Conservation (phyloP, 495 filamentous ascomycete species). For the Immersiella caudata region DNA sequence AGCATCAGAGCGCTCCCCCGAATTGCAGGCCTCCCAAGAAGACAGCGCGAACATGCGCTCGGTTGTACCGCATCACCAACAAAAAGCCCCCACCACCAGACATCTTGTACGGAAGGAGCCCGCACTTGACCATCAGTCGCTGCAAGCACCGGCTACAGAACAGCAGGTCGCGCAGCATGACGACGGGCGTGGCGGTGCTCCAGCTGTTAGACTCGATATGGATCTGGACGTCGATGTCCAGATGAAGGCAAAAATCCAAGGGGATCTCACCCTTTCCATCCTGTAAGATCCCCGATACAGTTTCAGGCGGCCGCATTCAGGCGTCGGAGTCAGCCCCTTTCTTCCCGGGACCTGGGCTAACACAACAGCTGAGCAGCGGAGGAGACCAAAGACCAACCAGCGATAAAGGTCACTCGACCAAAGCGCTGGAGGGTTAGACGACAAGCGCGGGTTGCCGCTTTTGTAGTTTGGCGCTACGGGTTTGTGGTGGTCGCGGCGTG, state of each 20-base stretch:
- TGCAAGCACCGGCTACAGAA: background rate
- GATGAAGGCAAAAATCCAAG: constrained; percentile 36
- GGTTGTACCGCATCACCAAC: background rate
- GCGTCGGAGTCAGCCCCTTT: background rate
- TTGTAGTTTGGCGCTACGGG: background rate
- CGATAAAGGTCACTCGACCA: background rate
- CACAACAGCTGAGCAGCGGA: constrained; percentile 2
- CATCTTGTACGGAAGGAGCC: background rate
- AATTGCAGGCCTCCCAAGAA: background rate
- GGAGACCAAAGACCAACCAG: background rate
- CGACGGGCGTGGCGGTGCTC: constrained; percentile 26
- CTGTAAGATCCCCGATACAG: constrained; percentile 20
- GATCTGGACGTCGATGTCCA: constrained; percentile 36
- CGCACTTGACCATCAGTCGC: background rate
- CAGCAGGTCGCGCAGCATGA: background rate
- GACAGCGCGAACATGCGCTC: too few relatives aligned
- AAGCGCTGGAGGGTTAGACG: background rate
- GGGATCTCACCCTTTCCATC: constrained; percentile 31
- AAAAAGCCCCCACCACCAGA: background rate
- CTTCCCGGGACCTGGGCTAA: background rate
- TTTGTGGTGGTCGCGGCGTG: background rate
- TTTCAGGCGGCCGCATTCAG: background rate
- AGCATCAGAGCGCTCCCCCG: background rate
- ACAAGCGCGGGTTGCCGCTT: background rate
- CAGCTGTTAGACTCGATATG: constrained; percentile 35